Conservation (phyloP, 345 rosid genomes). For the Rhizophora apiculata region DNA sequence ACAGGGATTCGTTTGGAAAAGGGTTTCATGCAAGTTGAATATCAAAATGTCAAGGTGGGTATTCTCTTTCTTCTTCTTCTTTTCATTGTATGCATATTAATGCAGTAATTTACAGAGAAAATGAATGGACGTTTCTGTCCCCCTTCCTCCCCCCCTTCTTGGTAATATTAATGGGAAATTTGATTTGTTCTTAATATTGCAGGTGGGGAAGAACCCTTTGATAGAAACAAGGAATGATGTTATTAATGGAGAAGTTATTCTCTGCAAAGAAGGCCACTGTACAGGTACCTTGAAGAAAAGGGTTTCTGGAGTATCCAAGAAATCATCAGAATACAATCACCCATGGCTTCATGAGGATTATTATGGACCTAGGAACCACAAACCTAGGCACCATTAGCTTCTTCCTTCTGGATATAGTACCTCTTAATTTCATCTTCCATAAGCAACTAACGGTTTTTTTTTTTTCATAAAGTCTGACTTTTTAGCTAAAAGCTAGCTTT, state of each 20-base stretch:
- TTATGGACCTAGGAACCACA: constrained; percentile 55
- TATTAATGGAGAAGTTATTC: background rate
- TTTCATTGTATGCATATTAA: too few relatives aligned
- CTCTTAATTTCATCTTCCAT: too few relatives aligned
- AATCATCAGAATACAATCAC: constrained; percentile 25
- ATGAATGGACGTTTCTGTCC: background rate
- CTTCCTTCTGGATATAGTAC: background rate
- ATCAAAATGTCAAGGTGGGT: constrained; percentile 3
- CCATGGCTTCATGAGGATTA: constrained; percentile 68
- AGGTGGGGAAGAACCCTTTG: constrained; percentile 1
- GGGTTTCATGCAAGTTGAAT: constrained; percentile 13
- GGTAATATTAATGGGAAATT: background rate
- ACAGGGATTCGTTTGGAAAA: constrained; percentile 22
- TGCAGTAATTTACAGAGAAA: too few relatives aligned
- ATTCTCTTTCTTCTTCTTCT: too few relatives aligned
- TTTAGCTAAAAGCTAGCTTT: background rate
- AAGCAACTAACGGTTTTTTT: constrained; percentile 1
- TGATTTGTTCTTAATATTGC: background rate
- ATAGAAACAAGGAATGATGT: constrained; percentile 4
- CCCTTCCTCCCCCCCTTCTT: background rate
- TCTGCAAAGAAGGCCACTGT: constrained; percentile 22
- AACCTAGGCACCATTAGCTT: constrained; percentile 23
- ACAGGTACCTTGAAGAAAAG: constrained; percentile 19
- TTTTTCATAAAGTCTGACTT: background rate
- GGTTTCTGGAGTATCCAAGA: constrained; percentile 17